These are phyloP conservation scores for Cryptosporidium sp. DNA, from an alignment of 169 alveolate genomes.

Conservation along the genomic window DNA sequence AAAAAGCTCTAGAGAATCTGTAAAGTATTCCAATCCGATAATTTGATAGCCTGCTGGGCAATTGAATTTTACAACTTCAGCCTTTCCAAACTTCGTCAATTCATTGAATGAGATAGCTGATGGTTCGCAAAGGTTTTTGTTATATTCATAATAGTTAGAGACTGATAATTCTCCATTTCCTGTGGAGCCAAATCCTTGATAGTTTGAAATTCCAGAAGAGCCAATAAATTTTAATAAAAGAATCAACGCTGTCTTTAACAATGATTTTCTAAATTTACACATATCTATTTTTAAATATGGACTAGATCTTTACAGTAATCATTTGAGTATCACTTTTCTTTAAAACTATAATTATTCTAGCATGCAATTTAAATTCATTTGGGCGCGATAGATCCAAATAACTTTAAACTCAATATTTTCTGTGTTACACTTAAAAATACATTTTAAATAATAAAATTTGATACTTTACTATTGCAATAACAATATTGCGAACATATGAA, in stretches of 20 bases:
- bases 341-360: not conserved
- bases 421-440: not conserved
- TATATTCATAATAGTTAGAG: not conserved
- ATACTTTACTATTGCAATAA: not conserved
- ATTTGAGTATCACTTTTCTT: not conserved
- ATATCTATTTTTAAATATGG: not conserved
- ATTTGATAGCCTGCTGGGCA: conserved; percentile 46
- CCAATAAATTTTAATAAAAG: not conserved
- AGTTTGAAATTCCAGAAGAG: conserved; percentile 5
- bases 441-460: not conserved
- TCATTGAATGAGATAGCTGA: conserved; percentile 52
- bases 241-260: not conserved
- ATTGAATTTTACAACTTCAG: conserved; percentile 4
- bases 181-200: conserved; percentile 13
- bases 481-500: too few species aligned
- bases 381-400: conserved; percentile 73
- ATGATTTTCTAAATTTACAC: not conserved
- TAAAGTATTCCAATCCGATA: conserved; percentile 27
- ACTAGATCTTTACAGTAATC: not conserved
- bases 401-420: not conserved
- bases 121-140: conserved; percentile 6
- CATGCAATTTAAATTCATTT: conserved; percentile 21
- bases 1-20: conserved; percentile 44
- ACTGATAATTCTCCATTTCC: conserved; percentile 42
- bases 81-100: conserved; percentile 23